Base-by-base conservation (phyloP, 805 yeast species). In the Maudiozyma serrabonitensis region DNA sequence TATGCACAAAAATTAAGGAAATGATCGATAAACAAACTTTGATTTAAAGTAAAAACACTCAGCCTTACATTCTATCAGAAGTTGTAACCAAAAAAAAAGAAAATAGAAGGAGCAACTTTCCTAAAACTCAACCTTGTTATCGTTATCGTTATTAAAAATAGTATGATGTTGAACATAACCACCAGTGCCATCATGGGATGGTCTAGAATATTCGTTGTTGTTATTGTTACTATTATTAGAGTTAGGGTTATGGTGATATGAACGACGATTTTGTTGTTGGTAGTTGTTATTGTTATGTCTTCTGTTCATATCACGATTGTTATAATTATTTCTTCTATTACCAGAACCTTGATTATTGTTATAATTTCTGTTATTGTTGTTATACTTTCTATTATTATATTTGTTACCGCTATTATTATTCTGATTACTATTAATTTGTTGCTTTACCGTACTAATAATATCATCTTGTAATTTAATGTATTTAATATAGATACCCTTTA, bases 401-500 rank as follows among this genome's bases (percentile, higher is more conserved):
- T 69, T 72, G 63, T 70, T 72, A 41, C 44, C 51, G 21, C 48
- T 52, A 32, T 54, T 52, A 16, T 53, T 51, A 75, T 53, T 77
- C 75, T 69, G 73, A 69, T 62, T 73, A 70, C 60, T 76, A 54
- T 72, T 66, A 56, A 76, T 78, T 56, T 79, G 84, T 56, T 81
- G 86, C 62, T 82, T 84, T 53, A 86, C 85, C 54, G 80, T 78
- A 56, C 82, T 89, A 73, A 86, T 85, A 41, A 84, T 72, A 59
- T 80, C 84, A 57, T 85, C 87, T 28, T 87, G 87, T 64, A 86
- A 73, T 67, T 87, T 80, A 54, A 86, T 74, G 58, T 80, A 81
- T 63, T 85, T 86, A 68, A 88, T 84, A 59, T 86, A 91, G 54
- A 78, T 83, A 42, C 97, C 97, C 63, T 90, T 81, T 39, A 90